Evolutionary conservation across 2,329 filamentous ascomycete genomes (phyloP), one percentile per base, ranked within the genome.

Genomic region (Aspergillus uvarum): DNA sequence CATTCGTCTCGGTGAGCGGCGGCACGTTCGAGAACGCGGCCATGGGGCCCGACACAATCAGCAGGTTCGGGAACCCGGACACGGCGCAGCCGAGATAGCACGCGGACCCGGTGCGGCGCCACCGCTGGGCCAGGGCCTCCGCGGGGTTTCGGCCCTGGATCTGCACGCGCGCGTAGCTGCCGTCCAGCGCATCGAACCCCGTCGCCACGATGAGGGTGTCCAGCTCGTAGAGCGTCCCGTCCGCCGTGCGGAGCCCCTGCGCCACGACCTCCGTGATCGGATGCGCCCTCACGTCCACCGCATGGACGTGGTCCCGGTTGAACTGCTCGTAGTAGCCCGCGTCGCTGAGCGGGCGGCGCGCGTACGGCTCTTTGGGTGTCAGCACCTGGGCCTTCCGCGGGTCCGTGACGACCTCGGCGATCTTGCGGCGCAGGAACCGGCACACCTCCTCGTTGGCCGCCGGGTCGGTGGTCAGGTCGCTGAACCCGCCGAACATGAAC

Each of bases 41-140:
- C 44, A 76, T 68, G 0, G 78, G 78, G 0, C 78, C 78, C 2
- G 64, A 59, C 22, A 79, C 67, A 66, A 77, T 74, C 60, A 82
- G 77, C 59, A 82, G 67, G 59, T 82, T 81, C 0, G 80, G 81
- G 58, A 79, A 81, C 0, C 73, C 68, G 1, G 72, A 59, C 1
- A 52, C 49, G 2, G 16, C 21, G 24, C 49, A 58, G 19, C 56
- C 56, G 6, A 58, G 7, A 24, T 58, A 58, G 0, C 74, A 69
- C 14, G 62, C 70, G 11, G 72, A 68, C 2, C 64, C 60, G 1
- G 69, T 29, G 7, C 38, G 22, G n/a, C 62, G 47, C 78, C 56
- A 58, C 4, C 19, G 35, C 10, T 31, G 64, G 59, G 22, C 6
- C 16, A 59, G 21, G 4, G 1, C 19, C 6, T 32, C 16, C 3